These are phyloP conservation scores for Hygrocybe punicea DNA, from an alignment of 768 basidiomycete species.

Conservation along the genomic window DNA sequence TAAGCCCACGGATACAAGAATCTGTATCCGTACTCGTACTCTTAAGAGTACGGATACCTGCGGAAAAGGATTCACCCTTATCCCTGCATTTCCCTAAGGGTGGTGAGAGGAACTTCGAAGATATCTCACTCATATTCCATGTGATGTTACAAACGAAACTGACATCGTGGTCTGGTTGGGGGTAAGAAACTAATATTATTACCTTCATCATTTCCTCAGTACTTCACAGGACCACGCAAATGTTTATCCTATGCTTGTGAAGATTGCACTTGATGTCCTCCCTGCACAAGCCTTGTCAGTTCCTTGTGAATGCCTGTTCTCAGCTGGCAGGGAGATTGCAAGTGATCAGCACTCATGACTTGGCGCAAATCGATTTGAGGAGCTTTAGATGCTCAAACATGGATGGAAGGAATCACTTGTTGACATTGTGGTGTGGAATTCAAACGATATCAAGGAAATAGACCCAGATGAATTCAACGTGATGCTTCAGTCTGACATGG, in stretches of 20 bases:
- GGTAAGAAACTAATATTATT: background rate
- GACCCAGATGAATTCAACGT: background rate
- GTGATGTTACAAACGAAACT: constrained; percentile 5
- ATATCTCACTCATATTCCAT: constrained; percentile 3
- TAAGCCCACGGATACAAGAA: too few relatives aligned
- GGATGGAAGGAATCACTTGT: constrained; percentile 1
- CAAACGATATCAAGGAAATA: background rate
- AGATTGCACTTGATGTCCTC: constrained; percentile 16
- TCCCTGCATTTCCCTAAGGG: too few relatives aligned
- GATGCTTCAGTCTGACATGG: background rate
- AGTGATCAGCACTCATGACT: background rate
- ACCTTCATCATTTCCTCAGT: background rate
- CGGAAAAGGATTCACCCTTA: too few relatives aligned
- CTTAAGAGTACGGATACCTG: too few relatives aligned
- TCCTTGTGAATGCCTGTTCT: constrained; percentile 19
- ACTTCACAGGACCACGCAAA: background rate
- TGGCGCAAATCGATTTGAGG: background rate
- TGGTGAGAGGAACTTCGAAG: constrained; percentile 5
- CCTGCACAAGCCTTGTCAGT: constrained; percentile 21
- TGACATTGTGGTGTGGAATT: background rate
- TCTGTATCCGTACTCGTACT: too few relatives aligned
- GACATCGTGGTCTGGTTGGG: constrained; percentile 10
- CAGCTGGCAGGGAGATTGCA: constrained; percentile 1
- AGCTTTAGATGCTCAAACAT: background rate
- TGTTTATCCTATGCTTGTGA: constrained; percentile 15